phyloP scores from a whole-genome alignment of 371 early-diverging fungal genomes.

The Mortierella sp. region DNA sequence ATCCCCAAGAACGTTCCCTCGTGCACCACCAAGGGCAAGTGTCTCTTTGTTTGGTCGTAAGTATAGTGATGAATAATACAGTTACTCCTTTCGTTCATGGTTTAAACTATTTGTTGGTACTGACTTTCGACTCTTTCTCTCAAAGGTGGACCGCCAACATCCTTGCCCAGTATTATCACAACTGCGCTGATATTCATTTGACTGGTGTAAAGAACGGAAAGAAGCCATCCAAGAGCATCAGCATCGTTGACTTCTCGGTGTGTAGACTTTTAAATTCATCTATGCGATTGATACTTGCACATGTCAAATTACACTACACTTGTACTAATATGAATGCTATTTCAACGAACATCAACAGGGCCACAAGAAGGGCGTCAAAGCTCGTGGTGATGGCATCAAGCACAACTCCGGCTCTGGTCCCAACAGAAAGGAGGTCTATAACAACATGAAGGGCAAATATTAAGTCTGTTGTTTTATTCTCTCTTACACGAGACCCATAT shows the following conservation, averaged over 20 bases:
- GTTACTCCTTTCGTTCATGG: not conserved
- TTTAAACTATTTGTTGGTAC: not conserved
- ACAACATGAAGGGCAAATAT: slow-evolving; percentile 30
- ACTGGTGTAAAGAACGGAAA: slow-evolving; percentile 17
- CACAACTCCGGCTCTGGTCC: slow-evolving; percentile 35
- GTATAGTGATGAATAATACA: not conserved
- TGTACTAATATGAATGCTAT: not conserved
- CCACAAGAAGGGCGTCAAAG: slow-evolving; percentile 29
- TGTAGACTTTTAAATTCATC: not conserved
- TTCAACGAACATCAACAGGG: slow-evolving; percentile 5
- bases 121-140: not conserved
- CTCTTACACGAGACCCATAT: not conserved
- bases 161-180: slow-evolving; percentile 49
- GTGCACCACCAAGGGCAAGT: slow-evolving; percentile 48
- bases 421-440: slow-evolving; percentile 28
- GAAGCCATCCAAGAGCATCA: slow-evolving; percentile 18
- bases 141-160: slow-evolving; percentile 43
- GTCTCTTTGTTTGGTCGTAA: slow-evolving; percentile 56
- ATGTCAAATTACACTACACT: too few relatives aligned
- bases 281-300: too few relatives aligned
- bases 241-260: slow-evolving; percentile 37
- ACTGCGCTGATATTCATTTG: slow-evolving; percentile 48
- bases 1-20: slow-evolving; percentile 68
- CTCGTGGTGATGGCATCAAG: slow-evolving; percentile 40
- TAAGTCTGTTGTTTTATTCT: not conserved